Conservation (phyloP, 805 yeast genomes). For the Yarrowia divulgata region DNA sequence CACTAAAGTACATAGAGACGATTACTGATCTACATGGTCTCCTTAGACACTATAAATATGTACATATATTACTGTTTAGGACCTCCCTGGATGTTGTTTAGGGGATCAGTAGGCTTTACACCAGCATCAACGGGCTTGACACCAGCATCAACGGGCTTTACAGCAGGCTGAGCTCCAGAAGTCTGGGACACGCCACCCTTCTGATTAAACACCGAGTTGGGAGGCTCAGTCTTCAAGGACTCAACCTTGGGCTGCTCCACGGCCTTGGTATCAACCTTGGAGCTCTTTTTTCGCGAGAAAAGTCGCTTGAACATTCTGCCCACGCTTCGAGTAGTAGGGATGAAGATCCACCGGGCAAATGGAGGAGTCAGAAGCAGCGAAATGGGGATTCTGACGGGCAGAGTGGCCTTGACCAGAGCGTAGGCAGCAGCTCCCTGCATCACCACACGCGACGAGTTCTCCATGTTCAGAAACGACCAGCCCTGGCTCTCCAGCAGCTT, state of each 20-base stretch:
- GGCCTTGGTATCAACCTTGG: not conserved
- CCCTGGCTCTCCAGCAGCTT: conserved; percentile 44
- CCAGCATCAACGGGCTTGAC: too few species aligned
- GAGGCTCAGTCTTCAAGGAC: not conserved
- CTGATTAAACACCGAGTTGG: conserved; percentile 6
- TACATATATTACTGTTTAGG: conserved; percentile 10
- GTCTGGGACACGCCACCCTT: not conserved
- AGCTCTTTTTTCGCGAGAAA: conserved; percentile 38
- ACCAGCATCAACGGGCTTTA: too few species aligned
- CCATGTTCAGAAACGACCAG: conserved; percentile 50
- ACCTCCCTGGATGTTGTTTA: not conserved
- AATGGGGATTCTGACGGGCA: conserved; percentile 62
- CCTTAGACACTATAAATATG: not conserved
- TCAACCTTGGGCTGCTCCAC: conserved; percentile 16
- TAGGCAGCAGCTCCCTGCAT: conserved; percentile 80
- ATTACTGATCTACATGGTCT: too few species aligned
- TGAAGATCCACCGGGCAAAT: conserved; percentile 60
- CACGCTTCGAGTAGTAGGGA: conserved; percentile 55
- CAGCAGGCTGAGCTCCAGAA: not conserved
- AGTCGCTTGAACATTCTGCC: conserved; percentile 20
- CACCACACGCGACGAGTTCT: conserved; percentile 62
- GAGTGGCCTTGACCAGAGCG: conserved; percentile 64
- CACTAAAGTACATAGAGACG: too few species aligned
- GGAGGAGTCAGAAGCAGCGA: conserved; percentile 64
- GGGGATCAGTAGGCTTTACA: too few species aligned